A percentile compares a stretch with the other conserved stretches of the same genome.
These are phyloP conservation scores for Trametes sp. DNA, from an alignment of 1,284 basidiomycete genomes.

Conservation along the genomic window DNA sequence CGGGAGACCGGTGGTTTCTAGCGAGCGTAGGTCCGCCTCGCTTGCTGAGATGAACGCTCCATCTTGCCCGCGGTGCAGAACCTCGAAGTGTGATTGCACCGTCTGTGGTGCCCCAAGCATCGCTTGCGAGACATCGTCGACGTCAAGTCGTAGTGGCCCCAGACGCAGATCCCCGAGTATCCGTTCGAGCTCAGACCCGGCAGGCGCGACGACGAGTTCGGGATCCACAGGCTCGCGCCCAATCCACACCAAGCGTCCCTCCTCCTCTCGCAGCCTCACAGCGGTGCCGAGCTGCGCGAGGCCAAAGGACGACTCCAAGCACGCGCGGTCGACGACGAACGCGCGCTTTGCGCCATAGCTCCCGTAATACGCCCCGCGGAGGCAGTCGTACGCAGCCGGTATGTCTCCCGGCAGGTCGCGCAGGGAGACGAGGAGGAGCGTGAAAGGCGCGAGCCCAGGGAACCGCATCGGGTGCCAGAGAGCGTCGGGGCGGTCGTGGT, in stretches of 20 bases:
- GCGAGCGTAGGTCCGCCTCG: neutral
- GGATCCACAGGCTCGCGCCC: constrained; percentile 2
- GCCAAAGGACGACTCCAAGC: constrained; percentile 20
- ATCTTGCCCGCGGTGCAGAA: constrained; percentile 9
- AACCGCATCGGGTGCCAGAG: constrained; percentile 9
- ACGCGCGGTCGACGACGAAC: constrained; percentile 20
- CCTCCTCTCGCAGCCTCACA: constrained; percentile 2
- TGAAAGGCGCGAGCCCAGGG: constrained; percentile 9
- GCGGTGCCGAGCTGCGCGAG: constrained; percentile 13
- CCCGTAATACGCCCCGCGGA: constrained; percentile 18
- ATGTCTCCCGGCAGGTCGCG: constrained; percentile 7
- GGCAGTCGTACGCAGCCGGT: constrained; percentile 17
- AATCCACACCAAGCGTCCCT: constrained; percentile 16
- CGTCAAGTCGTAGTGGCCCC: neutral
- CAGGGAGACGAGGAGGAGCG: constrained; percentile 22
- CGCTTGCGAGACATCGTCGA: neutral
- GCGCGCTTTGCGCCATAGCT: constrained; percentile 21
- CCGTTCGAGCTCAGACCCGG: constrained; percentile 1
- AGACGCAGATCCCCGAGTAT: constrained; percentile 1
- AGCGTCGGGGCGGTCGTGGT: neutral
- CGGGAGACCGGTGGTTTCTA: constrained; percentile 50
- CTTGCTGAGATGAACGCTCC: constrained; percentile 13
- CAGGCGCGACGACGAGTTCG: neutral
- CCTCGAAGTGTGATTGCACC: neutral
- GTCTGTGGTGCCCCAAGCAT: neutral